These are phyloP conservation scores for Geotrichum citri-aurantii DNA, from an alignment of 1,139 yeast genomes.

Conservation along the genomic window DNA sequence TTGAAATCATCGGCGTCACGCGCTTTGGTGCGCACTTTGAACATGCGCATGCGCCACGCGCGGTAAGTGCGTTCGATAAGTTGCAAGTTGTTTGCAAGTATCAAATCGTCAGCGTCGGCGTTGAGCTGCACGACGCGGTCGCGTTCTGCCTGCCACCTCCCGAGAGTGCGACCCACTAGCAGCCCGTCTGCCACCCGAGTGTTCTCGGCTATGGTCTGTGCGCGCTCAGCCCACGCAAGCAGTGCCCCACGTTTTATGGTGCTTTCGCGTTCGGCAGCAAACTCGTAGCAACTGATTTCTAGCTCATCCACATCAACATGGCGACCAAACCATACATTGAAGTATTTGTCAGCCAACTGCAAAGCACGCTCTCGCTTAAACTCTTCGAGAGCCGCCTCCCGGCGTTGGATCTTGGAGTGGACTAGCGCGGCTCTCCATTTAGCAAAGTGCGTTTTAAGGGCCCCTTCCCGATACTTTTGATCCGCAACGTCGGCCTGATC, in stretches of 20 bases:
- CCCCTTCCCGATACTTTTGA: background rate
- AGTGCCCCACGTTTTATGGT: background rate
- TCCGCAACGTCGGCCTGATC: conserved; percentile 5
- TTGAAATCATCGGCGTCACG: conserved; percentile 27
- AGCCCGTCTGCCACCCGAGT: conserved; percentile 7
- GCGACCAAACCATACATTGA: conserved; percentile 6
- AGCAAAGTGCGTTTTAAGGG: background rate
- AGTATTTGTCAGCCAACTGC: background rate
- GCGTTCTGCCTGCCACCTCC: background rate
- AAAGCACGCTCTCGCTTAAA: background rate
- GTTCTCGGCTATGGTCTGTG: background rate
- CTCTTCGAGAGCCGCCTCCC: background rate
- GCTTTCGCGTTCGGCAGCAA: background rate
- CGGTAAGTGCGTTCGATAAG: conserved; percentile 20
- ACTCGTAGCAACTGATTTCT: background rate
- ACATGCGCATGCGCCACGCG: conserved; percentile 26
- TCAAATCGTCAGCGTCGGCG: background rate
- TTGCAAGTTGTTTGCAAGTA: background rate
- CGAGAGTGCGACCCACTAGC: background rate
- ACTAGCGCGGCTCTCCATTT: conserved; percentile 2
- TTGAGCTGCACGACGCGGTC: background rate
- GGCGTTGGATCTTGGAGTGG: background rate
- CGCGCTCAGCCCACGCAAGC: conserved; percentile 1
- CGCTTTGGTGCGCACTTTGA: conserved; percentile 23
- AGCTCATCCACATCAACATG: conserved; percentile 8